phyloP scores from a whole-genome alignment of 2,329 filamentous ascomycete genomes.

The Fusarium hostae region DNA sequence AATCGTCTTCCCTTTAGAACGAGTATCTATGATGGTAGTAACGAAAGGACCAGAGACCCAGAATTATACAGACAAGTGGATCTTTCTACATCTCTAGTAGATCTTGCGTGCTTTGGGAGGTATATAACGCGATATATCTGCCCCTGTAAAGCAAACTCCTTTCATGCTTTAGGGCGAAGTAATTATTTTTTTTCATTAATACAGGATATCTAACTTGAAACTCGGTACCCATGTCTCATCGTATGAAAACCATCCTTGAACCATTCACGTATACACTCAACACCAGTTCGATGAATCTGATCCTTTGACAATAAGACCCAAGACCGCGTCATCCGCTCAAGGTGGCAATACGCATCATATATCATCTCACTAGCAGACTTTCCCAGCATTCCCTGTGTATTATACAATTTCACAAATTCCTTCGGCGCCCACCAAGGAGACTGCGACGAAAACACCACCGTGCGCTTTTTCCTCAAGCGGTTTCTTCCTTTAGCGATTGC shows the following conservation, averaged over 20 bases:
- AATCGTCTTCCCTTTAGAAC: neutral
- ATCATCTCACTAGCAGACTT: neutral
- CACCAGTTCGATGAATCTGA: neutral
- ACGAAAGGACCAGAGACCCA: too few species aligned
- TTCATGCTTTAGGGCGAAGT: too few species aligned
- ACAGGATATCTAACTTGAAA: too few species aligned
- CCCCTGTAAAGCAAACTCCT: too few species aligned
- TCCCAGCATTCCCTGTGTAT: neutral
- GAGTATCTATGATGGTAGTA: neutral
- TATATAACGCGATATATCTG: too few species aligned
- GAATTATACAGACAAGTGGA: too few species aligned
- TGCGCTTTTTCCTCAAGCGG: neutral
- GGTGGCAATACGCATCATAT: neutral
- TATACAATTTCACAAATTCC: neutral
- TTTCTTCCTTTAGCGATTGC: neutral
- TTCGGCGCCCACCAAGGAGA: neutral
- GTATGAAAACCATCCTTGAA: neutral
- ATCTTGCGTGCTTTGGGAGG: too few species aligned
- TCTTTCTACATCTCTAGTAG: too few species aligned
- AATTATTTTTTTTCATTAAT: too few species aligned
- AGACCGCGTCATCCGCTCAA: neutral
- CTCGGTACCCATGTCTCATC: too few species aligned
- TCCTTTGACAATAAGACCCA: neutral
- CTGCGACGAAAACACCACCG: neutral
- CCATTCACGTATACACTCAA: neutral